Percentiles rank a stretch among this genome's conserved stretches.
These are phyloP conservation scores for Hypoxylon sp. DNA, from an alignment of 2,329 filamentous ascomycete species.

Conservation along the genomic window DNA sequence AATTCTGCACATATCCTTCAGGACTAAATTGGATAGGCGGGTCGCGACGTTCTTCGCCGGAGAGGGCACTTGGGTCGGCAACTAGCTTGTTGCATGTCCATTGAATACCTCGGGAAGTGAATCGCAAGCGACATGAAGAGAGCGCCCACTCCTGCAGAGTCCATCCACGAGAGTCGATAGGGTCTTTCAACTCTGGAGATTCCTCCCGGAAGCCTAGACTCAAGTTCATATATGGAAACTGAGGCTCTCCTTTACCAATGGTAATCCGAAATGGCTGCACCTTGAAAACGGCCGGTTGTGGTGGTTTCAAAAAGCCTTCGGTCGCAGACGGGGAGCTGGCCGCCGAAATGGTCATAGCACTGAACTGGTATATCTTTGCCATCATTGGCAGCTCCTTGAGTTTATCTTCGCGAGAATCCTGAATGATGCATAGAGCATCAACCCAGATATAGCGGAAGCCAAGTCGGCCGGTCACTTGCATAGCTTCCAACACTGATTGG, in stretches of 20 bases:
- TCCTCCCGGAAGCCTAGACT: conserved; percentile 22
- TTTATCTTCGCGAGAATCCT: conserved; percentile 21
- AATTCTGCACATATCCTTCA: conserved; percentile 15
- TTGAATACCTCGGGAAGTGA: conserved; percentile 20
- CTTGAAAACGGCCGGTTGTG: conserved; percentile 8
- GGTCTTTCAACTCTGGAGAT: conserved; percentile 9
- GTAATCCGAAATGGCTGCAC: conserved; percentile 18
- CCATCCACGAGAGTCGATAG: conserved; percentile 26
- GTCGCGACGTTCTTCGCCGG: conserved; percentile 20
- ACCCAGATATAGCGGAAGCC: conserved; percentile 22
- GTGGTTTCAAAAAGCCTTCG: conserved; percentile 19
- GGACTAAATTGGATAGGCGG: conserved; percentile 23
- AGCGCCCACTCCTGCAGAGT: conserved; percentile 24
- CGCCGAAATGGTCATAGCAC: conserved; percentile 18
- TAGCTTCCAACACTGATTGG: conserved; percentile 13
- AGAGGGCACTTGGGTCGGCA: conserved; percentile 16
- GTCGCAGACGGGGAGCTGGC: conserved; percentile 9
- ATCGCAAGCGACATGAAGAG: conserved; percentile 20
- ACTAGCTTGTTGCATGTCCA: conserved; percentile 27
- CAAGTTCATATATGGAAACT: conserved; percentile 17
- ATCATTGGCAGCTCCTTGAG: conserved; percentile 17
- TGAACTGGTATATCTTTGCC: conserved; percentile 27
- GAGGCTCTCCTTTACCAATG: conserved; percentile 11
- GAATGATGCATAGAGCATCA: conserved; percentile 25
- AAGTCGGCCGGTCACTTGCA: conserved; percentile 16